A percentile compares a stretch with the other conserved stretches of the same genome.
Evolutionary conservation across 75 land plant genomes (phyloP).

Genomic region (Chamaecyparis obtusa): DNA sequence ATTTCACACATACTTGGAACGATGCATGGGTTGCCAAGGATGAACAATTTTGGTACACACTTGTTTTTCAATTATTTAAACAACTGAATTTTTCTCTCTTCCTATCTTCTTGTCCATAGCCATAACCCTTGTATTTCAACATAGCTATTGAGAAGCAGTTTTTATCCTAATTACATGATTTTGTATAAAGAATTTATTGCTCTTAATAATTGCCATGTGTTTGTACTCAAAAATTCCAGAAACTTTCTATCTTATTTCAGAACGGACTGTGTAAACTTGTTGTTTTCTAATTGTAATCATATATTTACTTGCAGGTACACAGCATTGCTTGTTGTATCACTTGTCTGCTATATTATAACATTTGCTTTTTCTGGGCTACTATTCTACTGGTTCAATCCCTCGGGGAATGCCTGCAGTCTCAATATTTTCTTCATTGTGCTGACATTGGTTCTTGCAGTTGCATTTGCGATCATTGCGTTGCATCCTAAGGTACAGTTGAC

Average conservation of each 20-base stretch:
- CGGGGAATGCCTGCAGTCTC: constrained; percentile 90
- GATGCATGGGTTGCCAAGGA: constrained; percentile 91
- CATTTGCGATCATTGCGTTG: constrained; percentile 56
- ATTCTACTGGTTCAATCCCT: constrained; percentile 95
- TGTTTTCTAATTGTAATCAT: neutral
- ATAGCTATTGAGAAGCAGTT: neutral
- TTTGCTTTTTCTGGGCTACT: constrained; percentile 66
- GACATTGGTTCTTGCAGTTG: constrained; percentile 80
- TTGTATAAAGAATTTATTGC: neutral
- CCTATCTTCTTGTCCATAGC: neutral
- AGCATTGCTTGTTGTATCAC: constrained; percentile 69
- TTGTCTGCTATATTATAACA: constrained; percentile 68
- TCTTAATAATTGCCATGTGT: neutral
- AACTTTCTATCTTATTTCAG: too few species aligned
- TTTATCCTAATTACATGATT: neutral
- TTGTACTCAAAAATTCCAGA: too few species aligned
- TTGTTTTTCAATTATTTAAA: neutral
- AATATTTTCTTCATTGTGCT: constrained; percentile 90
- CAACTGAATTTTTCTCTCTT: neutral
- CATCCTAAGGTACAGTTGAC: constrained; percentile 58
- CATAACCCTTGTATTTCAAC: neutral
- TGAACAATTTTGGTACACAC: constrained; percentile 72
- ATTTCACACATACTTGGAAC: constrained; percentile 89
- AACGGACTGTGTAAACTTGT: neutral
- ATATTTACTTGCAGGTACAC: constrained; percentile 40